phyloP scores from a whole-genome alignment of 176 grass and related monocot genomes.

The Chrysopogon serrulatus region DNA sequence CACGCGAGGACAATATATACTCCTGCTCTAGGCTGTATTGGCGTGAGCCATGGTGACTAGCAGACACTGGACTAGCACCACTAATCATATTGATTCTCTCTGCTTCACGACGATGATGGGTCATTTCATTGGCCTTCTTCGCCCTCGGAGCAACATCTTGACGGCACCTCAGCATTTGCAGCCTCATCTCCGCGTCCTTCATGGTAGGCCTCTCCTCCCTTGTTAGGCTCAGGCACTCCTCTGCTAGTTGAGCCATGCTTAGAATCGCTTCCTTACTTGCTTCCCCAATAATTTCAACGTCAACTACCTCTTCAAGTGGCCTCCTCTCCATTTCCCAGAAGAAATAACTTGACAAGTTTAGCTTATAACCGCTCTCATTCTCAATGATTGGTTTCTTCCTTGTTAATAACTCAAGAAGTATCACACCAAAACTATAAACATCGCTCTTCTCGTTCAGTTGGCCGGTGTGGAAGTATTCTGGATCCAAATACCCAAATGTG shows the following conservation, averaged over 20 bases:
- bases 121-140: background rate
- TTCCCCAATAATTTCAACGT: background rate
- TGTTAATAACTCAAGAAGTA: constrained; percentile 10
- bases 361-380: constrained; percentile 3
- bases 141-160: background rate
- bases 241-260: background rate
- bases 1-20: background rate
- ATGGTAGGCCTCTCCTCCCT: constrained; percentile 8
- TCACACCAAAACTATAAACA: constrained; percentile 18
- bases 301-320: background rate
- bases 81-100: background rate
- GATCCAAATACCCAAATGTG: constrained; percentile 15
- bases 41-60: background rate
- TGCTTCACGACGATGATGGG: background rate
- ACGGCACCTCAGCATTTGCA: background rate
- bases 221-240: constrained; percentile 13
- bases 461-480: constrained; percentile 22
- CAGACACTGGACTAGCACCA: background rate
- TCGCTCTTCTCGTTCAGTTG: constrained; percentile 15
- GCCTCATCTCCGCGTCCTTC: constrained; percentile 34
- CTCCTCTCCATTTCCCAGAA: background rate
- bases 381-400: constrained; percentile 1
- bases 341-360: constrained; percentile 29
- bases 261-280: background rate
- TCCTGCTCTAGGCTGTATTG: background rate